Conservation (phyloP, 2,329 filamentous ascomycete genomes). For the Cytospora schulzeri region DNA sequence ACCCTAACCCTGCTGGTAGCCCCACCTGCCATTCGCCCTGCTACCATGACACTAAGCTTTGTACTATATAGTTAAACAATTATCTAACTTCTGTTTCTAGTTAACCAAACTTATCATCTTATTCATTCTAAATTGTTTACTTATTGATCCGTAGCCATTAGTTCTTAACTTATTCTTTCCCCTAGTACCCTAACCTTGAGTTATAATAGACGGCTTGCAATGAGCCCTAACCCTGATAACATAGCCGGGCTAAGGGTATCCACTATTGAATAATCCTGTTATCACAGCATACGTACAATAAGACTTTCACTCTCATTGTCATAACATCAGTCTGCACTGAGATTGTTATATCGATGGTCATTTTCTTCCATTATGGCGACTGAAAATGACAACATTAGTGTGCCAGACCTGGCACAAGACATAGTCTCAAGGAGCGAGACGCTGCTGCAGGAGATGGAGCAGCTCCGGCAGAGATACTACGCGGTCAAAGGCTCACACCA, state of each 20-base stretch:
- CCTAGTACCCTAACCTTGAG: too few species aligned
- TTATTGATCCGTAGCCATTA: too few species aligned
- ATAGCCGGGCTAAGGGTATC: background rate
- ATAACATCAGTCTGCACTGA: background rate
- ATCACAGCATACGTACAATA: background rate
- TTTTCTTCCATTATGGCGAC: background rate
- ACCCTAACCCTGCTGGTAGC: too few species aligned
- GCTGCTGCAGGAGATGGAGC: constrained; percentile 22
- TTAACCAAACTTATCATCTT: too few species aligned
- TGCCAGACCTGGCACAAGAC: constrained; percentile 17
- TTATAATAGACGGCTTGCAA: too few species aligned
- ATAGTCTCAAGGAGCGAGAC: constrained; percentile 16
- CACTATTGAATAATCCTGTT: background rate
- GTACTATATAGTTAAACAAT: too few species aligned
- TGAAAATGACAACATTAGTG: background rate
- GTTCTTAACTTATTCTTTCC: too few species aligned
- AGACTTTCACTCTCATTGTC: background rate
- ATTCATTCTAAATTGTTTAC: too few species aligned
- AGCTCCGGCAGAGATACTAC: constrained; percentile 18
- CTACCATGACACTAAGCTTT: too few species aligned
- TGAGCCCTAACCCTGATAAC: background rate
- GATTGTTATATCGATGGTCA: background rate
- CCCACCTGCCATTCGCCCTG: too few species aligned
- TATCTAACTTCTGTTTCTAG: too few species aligned
- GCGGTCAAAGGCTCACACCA: constrained; percentile 9